Base-by-base conservation (phyloP, 2,329 filamentous ascomycete species). In the Trichoderma asperellum region DNA sequence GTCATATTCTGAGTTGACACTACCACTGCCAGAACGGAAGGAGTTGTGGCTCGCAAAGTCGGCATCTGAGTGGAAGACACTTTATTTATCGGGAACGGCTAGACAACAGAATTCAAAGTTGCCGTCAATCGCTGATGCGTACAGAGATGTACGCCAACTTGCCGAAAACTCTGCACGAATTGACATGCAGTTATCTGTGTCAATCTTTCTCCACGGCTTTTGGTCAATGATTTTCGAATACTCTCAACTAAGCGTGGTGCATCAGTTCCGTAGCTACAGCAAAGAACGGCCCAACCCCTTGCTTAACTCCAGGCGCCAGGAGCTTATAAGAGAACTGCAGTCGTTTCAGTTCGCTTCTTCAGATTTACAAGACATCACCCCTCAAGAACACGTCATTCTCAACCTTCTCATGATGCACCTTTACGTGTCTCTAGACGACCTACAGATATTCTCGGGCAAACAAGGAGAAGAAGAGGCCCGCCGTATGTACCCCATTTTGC, bases 221-320 rank as follows among this genome's bases (percentile, higher is more conserved):
- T 92, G 89, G 85, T 84, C 87, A 1, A 80, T 91, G 73, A 85
- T 92, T 16, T 86, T 88, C 76, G 89, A 92, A 73, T 91, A 89
- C 72, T 85, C 88, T 24, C 87, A 89, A 73, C 84, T 89, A 57
- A 84, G 84, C 71, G 82, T 84, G 5, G 81, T 87, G 14, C 81
- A 81, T 62, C 78, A 81, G 5, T 79, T 83, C 67, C 84, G 85
- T 62, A 81, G 83, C 3, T 85, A 86, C 60, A 81, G 83, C 18
- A 79, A 77, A 27, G 78, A 78, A 16, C 80, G 80, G 43, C 80
- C 82, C 24, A 83, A 81, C 64, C 75, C 84, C 10, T 79, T 89
- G 8, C 81, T 87, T 10, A 81, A 78, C 59, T 85, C 86, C 10
- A 84, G 89, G 1, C 88, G 89, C 68, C 84, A 89, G 70, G 89